A percentile compares a stretch with the other conserved stretches of the same genome.
Evolutionary conservation across 2,329 filamentous ascomycete genomes (phyloP).

Genomic region (Fusarium sp.): DNA sequence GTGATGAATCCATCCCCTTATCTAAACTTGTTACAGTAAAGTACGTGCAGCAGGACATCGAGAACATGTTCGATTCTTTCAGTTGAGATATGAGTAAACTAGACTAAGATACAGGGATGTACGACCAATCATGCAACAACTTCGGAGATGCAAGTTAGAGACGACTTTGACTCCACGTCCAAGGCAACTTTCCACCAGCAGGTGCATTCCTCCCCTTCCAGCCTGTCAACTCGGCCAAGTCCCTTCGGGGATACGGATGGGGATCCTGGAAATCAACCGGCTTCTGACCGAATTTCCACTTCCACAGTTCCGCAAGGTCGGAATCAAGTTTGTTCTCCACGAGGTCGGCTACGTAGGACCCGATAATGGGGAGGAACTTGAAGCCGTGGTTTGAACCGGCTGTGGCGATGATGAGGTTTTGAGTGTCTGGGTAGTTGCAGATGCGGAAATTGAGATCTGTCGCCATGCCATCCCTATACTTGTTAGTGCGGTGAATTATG

Average conservation of each 20-base stretch:
- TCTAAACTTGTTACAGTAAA: background rate
- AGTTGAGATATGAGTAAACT: constrained; percentile 20
- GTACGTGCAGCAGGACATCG: constrained; percentile 1
- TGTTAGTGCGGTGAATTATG: background rate
- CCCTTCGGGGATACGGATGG: constrained; percentile 38
- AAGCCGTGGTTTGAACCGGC: constrained; percentile 65
- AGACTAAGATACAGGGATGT: background rate
- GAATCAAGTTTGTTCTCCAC: constrained; percentile 51
- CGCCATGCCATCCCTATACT: constrained; percentile 48
- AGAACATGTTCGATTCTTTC: constrained; percentile 3
- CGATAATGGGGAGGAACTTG: constrained; percentile 66
- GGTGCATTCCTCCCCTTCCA: constrained; percentile 41
- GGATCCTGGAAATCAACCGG: constrained; percentile 38
- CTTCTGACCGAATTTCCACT: constrained; percentile 37
- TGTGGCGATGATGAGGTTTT: constrained; percentile 61
- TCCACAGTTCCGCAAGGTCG: constrained; percentile 56
- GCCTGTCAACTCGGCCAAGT: constrained; percentile 34
- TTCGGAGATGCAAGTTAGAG: constrained; percentile 1
- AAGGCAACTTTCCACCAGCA: constrained; percentile 38
- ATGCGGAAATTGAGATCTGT: constrained; percentile 47
- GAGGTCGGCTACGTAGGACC: constrained; percentile 57
- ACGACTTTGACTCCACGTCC: constrained; percentile 41
- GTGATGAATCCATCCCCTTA: constrained; percentile 17
- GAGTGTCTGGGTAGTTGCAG: constrained; percentile 30
- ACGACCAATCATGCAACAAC: background rate